Evolutionary conservation across 2,329 filamentous ascomycete genomes (phyloP).

Genomic region (Raffaelea deltoideospora): DNA sequence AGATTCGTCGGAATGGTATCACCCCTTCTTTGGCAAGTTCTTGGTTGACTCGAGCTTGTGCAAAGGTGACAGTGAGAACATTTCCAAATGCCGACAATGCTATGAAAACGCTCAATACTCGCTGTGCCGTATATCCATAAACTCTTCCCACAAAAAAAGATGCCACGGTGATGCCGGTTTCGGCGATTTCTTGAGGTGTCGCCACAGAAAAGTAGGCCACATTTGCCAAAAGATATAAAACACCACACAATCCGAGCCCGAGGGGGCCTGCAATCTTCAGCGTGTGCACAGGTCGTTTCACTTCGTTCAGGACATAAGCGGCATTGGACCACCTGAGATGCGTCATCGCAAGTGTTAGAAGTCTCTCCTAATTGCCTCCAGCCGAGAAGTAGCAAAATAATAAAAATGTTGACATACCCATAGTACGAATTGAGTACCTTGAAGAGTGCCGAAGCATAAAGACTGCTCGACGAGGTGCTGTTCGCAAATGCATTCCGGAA

Average conservation of each 20-base stretch:
- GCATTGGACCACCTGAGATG: slow-evolving; percentile 52
- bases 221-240: slow-evolving; percentile 48
- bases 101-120: slow-evolving; percentile 42
- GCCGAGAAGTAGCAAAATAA: neutral
- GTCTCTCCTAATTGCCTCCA: no score
- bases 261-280: slow-evolving; percentile 49
- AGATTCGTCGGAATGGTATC: slow-evolving; percentile 44
- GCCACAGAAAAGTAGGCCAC: slow-evolving; percentile 52
- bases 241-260: slow-evolving; percentile 40
- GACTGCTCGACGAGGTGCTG: slow-evolving; percentile 22
- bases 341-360: no score
- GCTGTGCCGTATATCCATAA: slow-evolving; percentile 41
- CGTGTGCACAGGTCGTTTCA: slow-evolving; percentile 47
- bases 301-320: slow-evolving; percentile 51
- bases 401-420: slow-evolving; percentile 22
- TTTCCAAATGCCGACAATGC: slow-evolving; percentile 47
- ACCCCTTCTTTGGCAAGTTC: slow-evolving; percentile 54
- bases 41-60: slow-evolving; percentile 51
- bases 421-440: slow-evolving; percentile 44
- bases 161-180: slow-evolving; percentile 44
- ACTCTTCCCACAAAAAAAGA: slow-evolving; percentile 46
- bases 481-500: slow-evolving; percentile 39
- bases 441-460: slow-evolving; percentile 40
- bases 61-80: slow-evolving; percentile 49
- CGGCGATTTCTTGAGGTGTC: slow-evolving; percentile 39